These are phyloP conservation scores for Echium plantagineum DNA, from an alignment of 257 asterid genomes.

Conservation along the genomic window DNA sequence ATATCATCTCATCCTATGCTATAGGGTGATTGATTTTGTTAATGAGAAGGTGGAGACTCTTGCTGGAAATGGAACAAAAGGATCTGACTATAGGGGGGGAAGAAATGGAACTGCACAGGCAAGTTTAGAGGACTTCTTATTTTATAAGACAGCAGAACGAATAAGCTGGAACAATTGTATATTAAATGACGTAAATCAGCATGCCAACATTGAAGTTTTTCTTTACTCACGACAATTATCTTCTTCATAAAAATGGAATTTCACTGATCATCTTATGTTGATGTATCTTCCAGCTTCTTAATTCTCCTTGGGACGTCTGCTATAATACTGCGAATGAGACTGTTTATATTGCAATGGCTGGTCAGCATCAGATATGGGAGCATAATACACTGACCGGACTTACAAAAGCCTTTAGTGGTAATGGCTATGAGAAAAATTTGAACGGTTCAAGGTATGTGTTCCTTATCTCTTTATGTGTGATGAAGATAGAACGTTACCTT, in stretches of 20 bases:
- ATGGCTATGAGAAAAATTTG: slow-evolving; percentile 84
- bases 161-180: no score
- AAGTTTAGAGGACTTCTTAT: slow-evolving; percentile 18
- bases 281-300: slow-evolving; percentile 61
- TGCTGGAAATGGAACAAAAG: slow-evolving; percentile 97
- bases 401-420: slow-evolving; percentile 85
- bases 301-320: slow-evolving; percentile 99
- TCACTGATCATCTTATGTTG: slow-evolving; percentile 12
- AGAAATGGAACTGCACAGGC: slow-evolving; percentile 80
- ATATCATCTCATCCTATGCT: slow-evolving; percentile 11
- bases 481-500: not conserved
- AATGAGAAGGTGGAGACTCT: slow-evolving; percentile 69
- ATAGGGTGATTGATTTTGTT: slow-evolving; percentile 87
- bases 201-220: not conserved
- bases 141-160: not conserved
- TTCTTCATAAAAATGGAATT: not conserved
- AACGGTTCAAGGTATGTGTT: slow-evolving; percentile 67
- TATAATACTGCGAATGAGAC: slow-evolving; percentile 63
- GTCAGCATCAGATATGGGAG: slow-evolving; percentile 97
- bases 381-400: slow-evolving; percentile 54
- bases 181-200: not conserved
- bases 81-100: slow-evolving; percentile 94
- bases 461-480: not conserved
- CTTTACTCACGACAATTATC: not conserved
- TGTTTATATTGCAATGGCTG: slow-evolving; percentile 97